Evolutionary conservation across 1,139 yeast species (phyloP).

Genomic region (Hyphopichia buzzinii): DNA sequence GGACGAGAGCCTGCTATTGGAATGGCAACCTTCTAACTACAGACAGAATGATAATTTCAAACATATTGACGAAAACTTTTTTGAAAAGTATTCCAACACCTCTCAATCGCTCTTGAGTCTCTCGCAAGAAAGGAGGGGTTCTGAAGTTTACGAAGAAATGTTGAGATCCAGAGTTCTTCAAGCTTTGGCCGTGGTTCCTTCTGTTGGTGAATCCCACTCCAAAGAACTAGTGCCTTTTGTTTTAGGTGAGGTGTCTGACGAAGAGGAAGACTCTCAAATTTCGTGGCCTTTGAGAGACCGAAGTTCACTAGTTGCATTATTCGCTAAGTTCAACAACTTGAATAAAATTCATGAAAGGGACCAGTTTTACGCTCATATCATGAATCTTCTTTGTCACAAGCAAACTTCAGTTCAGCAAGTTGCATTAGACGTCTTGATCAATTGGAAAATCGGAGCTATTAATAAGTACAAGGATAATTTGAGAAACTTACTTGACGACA

Average conservation of each 20-base stretch:
- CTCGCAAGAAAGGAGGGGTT: conserved; percentile 33
- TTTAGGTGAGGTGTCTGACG: conserved; percentile 29
- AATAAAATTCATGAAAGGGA: conserved; percentile 51
- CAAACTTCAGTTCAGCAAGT: conserved; percentile 63
- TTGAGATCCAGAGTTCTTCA: conserved; percentile 49
- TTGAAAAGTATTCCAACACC: conserved; percentile 21
- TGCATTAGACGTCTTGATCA: conserved; percentile 71
- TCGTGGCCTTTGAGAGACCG: conserved; percentile 65
- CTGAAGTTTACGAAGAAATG: conserved; percentile 32
- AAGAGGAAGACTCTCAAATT: conserved; percentile 16
- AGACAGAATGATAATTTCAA: conserved; percentile 28
- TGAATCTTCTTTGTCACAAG: conserved; percentile 62
- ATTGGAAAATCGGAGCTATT: conserved; percentile 58
- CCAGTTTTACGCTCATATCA: conserved; percentile 51
- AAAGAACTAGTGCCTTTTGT: conserved; percentile 55
- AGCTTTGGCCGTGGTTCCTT: conserved; percentile 54
- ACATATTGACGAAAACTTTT: conserved; percentile 17
- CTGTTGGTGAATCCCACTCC: conserved; percentile 64
- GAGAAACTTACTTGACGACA: conserved; percentile 74
- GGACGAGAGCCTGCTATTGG: conserved; percentile 19
- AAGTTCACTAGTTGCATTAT: conserved; percentile 56
- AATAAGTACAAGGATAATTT: conserved; percentile 73
- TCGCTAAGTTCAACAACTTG: conserved; percentile 65
- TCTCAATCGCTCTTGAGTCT: conserved; percentile 32
- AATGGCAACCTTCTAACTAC: conserved; percentile 31